phyloP scores from a whole-genome alignment of 129 eudicot species.

The Artemisia tridentata region DNA sequence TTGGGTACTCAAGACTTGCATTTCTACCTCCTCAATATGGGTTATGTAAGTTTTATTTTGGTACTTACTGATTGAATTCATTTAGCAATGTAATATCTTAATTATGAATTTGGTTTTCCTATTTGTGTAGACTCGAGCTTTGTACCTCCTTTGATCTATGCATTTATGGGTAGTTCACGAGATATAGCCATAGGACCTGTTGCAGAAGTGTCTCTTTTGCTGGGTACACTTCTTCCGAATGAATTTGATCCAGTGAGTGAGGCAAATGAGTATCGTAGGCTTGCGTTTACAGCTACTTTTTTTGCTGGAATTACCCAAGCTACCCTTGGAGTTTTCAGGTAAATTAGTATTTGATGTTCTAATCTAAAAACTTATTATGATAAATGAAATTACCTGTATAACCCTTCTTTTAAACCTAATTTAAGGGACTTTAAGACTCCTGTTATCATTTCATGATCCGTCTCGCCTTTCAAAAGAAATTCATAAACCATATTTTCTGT shows the following conservation, averaged over 20 bases:
- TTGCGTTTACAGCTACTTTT: constrained; percentile 87
- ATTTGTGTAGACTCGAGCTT: constrained; percentile 68
- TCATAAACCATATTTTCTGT: too few species aligned
- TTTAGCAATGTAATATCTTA: neutral
- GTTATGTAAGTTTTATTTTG: constrained; percentile 53
- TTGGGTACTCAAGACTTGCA: constrained; percentile 72
- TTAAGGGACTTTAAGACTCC: too few species aligned
- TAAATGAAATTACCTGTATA: too few species aligned
- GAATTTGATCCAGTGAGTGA: constrained; percentile 60
- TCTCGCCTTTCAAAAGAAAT: too few species aligned
- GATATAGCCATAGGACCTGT: constrained; percentile 96
- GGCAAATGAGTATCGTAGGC: constrained; percentile 54
- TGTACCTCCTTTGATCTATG: constrained; percentile 83
- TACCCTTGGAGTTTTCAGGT: constrained; percentile 83
- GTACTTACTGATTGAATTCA: neutral
- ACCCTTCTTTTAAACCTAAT: too few species aligned
- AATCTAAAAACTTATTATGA: too few species aligned
- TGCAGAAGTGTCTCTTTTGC: constrained; percentile 76
- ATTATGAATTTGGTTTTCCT: constrained; percentile 8
- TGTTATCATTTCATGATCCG: too few species aligned
- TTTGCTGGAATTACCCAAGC: constrained; percentile 91
- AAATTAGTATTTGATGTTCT: neutral
- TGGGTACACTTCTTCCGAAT: constrained; percentile 65
- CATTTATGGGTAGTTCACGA: constrained; percentile 91
- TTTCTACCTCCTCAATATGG: constrained; percentile 71